These are phyloP conservation scores for Cordyceps javanica DNA, from an alignment of 2,329 filamentous ascomycete species.

Conservation along the genomic window DNA sequence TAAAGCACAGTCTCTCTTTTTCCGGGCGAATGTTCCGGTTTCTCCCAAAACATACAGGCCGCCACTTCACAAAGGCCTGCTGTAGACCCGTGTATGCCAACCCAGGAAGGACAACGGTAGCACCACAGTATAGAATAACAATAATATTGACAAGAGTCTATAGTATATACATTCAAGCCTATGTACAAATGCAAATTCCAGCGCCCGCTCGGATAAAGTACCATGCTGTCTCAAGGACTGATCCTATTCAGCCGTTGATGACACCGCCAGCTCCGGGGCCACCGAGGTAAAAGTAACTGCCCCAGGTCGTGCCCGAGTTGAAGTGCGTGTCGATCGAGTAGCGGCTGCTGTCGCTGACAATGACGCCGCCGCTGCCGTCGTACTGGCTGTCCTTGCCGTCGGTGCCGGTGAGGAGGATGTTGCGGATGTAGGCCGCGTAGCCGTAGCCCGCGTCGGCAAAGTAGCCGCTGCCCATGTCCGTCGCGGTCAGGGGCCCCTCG, in stretches of 20 bases:
- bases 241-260: conserved; percentile 13
- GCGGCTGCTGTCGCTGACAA: conserved; percentile 11
- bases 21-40: too few species aligned
- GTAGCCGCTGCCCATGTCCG: conserved; percentile 15
- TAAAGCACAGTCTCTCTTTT: too few species aligned
- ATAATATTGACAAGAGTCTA: too few species aligned
- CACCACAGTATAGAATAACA: too few species aligned
- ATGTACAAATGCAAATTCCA: too few species aligned
- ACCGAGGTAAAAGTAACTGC: conserved; percentile 13
- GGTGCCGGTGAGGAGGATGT: conserved; percentile 3
- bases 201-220: too few species aligned
- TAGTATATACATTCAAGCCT: too few species aligned
- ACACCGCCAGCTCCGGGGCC: conserved; percentile 14
- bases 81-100: too few species aligned
- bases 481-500: conserved; percentile 10
- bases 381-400: conserved; percentile 1
- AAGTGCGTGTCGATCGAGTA: conserved; percentile 14
- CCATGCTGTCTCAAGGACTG: too few species aligned
- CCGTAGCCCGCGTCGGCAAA: conserved; percentile 9
- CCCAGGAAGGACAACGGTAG: too few species aligned
- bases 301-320: not conserved
- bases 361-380: conserved; percentile 5
- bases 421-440: conserved; percentile 13
- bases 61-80: too few species aligned
- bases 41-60: too few species aligned